Evolutionary conservation across 1,139 yeast species (phyloP).

Genomic region (Sugiyamaella neomexicana): DNA sequence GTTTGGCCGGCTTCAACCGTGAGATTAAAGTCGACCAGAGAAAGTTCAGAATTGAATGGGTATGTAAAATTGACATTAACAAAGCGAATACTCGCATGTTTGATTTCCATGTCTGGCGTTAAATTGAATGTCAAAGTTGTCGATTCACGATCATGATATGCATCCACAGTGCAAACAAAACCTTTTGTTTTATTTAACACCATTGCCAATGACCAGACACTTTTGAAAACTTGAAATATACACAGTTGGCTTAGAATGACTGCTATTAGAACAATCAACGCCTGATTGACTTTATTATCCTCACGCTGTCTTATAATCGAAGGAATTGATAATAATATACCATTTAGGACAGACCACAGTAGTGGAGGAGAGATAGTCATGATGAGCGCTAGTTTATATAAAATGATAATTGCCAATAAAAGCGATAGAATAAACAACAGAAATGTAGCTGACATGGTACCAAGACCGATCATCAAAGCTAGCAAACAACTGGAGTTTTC

Average conservation of each 20-base stretch:
- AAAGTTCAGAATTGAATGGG: slow-evolving; percentile 1
- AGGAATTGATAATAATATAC: slow-evolving; percentile 3
- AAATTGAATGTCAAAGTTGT: neutral
- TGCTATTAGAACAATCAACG: neutral
- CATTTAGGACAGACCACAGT: neutral
- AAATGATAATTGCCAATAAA: neutral
- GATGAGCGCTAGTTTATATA: neutral
- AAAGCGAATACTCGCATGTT: slow-evolving; percentile 10
- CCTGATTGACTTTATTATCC: slow-evolving; percentile 8
- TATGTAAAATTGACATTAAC: slow-evolving; percentile 8
- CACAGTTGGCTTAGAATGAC: slow-evolving; percentile 2
- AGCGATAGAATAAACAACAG: neutral
- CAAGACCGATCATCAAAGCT: neutral
- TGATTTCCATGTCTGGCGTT: neutral
- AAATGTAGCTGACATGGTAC: neutral
- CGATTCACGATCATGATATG: neutral
- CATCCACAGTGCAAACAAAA: neutral
- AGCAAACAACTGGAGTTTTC: slow-evolving; percentile 2
- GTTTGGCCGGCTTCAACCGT: slow-evolving; percentile 13
- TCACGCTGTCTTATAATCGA: slow-evolving; percentile 5
- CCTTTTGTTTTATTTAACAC: neutral
- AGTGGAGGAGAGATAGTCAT: neutral
- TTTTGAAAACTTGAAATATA: slow-evolving; percentile 2
- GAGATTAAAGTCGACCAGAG: slow-evolving; percentile 3
- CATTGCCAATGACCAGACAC: neutral